Percentiles rank a stretch among this genome's conserved stretches.
These are phyloP conservation scores for Dalbergia cochinchinensis DNA, from an alignment of 306 rosid species.

Conservation along the genomic window DNA sequence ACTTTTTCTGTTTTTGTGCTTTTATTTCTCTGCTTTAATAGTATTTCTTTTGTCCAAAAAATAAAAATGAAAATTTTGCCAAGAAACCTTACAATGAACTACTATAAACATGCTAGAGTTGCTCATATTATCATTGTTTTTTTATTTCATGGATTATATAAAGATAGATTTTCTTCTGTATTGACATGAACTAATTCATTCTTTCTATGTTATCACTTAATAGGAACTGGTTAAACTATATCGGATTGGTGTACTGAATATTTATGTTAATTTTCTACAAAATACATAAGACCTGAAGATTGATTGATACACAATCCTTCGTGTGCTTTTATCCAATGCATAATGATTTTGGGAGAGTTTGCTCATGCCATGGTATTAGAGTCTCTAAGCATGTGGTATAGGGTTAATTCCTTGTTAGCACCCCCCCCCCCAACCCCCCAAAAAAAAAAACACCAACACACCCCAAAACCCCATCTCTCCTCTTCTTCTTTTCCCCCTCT, in stretches of 20 bases:
- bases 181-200: not conserved
- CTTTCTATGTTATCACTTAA: not conserved
- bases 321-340: too few species aligned
- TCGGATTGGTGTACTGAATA: conserved; percentile 22
- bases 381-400: too few species aligned
- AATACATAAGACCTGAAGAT: not conserved
- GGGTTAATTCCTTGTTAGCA: too few species aligned
- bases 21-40: not conserved
- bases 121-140: not conserved
- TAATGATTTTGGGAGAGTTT: too few species aligned
- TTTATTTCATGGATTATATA: not conserved
- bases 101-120: not conserved
- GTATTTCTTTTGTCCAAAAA: not conserved
- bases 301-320: not conserved
- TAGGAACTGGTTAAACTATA: conserved; percentile 21
- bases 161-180: not conserved
- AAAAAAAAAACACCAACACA: too few species aligned
- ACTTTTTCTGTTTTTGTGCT: not conserved
- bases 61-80: not conserved
- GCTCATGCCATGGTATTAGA: too few species aligned
- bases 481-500: too few species aligned
- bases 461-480: too few species aligned
- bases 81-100: not conserved
- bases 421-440: too few species aligned
- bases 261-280: not conserved